Evolutionary conservation across 169 alveolate genomes (phyloP).

Genomic region (Amoebophrya sp.): DNA sequence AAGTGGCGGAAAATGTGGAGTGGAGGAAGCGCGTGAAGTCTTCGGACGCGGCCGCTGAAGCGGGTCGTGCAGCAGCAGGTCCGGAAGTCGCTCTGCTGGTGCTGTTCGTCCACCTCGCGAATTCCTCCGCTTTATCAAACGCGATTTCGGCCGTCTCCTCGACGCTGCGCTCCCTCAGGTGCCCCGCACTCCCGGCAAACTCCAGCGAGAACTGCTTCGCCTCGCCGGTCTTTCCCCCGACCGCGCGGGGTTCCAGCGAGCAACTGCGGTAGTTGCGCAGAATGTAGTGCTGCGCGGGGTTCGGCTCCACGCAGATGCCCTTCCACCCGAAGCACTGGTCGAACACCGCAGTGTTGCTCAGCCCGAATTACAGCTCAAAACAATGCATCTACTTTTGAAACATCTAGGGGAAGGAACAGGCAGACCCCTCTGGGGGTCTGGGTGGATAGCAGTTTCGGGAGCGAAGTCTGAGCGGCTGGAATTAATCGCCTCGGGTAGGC

Average conservation of each 20-base stretch:
- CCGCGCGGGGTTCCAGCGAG: not conserved
- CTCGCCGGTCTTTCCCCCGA: not conserved
- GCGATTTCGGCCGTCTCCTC: not conserved
- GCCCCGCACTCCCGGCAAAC: not conserved
- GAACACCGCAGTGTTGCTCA: not conserved
- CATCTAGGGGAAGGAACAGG: no score
- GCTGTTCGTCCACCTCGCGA: no score
- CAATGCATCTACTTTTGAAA: no score
- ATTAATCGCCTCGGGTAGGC: no score
- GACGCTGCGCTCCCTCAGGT: not conserved
- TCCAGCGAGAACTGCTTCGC: not conserved
- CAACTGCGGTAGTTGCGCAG: not conserved
- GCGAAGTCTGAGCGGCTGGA: no score
- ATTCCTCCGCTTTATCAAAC: not conserved
- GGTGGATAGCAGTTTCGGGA: no score
- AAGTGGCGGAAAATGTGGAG: not conserved
- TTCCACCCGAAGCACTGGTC: not conserved
- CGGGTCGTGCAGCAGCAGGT: no score
- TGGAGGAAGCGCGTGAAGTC: not conserved
- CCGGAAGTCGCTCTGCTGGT: no score
- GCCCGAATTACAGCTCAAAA: no score
- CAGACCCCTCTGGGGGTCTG: no score
- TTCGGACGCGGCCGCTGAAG: no score
- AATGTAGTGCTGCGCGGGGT: not conserved
- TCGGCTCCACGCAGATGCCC: not conserved